Evolutionary conservation across 352 stramenopile species (phyloP).

Genomic region (Phytophthora pinifolia): DNA sequence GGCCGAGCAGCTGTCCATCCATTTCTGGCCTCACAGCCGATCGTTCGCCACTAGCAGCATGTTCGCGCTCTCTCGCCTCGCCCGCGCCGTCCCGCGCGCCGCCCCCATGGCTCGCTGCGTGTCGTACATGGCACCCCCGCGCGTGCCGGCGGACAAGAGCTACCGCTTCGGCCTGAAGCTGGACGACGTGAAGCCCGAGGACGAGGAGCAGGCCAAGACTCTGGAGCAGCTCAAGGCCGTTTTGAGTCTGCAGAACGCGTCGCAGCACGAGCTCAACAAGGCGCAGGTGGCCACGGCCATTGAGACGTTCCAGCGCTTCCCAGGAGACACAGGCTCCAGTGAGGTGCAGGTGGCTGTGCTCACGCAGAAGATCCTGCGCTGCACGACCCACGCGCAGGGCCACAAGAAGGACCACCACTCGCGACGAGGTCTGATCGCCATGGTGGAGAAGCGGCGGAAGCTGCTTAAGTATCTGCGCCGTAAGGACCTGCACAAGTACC

Average conservation of each 20-base stretch:
- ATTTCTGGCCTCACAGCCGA: constrained; percentile 20
- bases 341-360: constrained; percentile 86
- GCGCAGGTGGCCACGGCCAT: constrained; percentile 77
- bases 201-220: constrained; percentile 38
- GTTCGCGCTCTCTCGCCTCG: constrained; percentile 46
- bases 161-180: constrained; percentile 71
- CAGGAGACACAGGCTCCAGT: constrained; percentile 82
- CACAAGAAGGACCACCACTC: constrained; percentile 91
- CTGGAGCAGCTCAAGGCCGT: constrained; percentile 68
- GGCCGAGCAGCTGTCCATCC: background rate
- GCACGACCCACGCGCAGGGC: constrained; percentile 66
- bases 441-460: constrained; percentile 87
- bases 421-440: constrained; percentile 77
- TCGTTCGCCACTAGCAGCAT: constrained; percentile 14
- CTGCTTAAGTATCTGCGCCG: constrained; percentile 85
- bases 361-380: constrained; percentile 85
- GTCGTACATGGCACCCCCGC: constrained; percentile 69
- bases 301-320: constrained; percentile 86
- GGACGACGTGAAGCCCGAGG: constrained; percentile 45
- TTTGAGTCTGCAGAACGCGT: constrained; percentile 76
- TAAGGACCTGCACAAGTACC: constrained; percentile 80
- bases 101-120: constrained; percentile 25
- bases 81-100: constrained; percentile 13
- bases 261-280: constrained; percentile 84
- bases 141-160: constrained; percentile 47